Conservation (phyloP, 768 basidiomycete genomes). For the Lanmaoa rubissima region DNA sequence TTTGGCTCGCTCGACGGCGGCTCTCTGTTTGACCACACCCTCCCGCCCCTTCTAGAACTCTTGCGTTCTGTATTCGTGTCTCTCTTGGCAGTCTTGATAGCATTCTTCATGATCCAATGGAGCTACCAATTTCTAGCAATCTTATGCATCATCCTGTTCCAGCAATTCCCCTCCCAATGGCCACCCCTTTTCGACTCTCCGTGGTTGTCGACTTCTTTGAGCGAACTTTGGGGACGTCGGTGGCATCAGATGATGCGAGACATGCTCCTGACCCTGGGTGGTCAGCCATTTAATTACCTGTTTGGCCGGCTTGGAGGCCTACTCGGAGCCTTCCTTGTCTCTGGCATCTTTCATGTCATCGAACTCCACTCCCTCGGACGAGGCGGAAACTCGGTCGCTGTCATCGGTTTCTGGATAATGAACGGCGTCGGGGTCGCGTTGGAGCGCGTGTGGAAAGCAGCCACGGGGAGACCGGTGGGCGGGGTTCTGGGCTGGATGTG, state of each 20-base stretch:
- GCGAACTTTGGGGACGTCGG: constrained; percentile 56
- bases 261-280: constrained; percentile 48
- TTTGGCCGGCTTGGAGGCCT: constrained; percentile 50
- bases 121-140: constrained; percentile 42
- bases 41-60: constrained; percentile 33
- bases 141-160: constrained; percentile 43
- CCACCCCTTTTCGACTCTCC: constrained; percentile 60
- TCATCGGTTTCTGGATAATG: constrained; percentile 54
- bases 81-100: constrained; percentile 40
- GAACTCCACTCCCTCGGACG: constrained; percentile 56
- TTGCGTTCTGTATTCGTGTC: constrained; percentile 43
- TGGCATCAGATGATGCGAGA: constrained; percentile 71
- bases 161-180: constrained; percentile 51
- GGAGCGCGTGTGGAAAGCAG: constrained; percentile 45
- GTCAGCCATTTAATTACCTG: constrained; percentile 40
- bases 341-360: constrained; percentile 55
- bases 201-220: constrained; percentile 54
- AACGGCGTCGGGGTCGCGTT: constrained; percentile 50
- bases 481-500: constrained; percentile 33
- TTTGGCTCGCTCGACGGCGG: constrained; percentile 35
- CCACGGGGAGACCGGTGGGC: constrained; percentile 41
- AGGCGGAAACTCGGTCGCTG: too few species aligned
- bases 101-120: constrained; percentile 47
- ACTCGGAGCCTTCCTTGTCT: constrained; percentile 56
- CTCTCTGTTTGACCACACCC: constrained; percentile 35